Percentiles rank a stretch among this genome's conserved stretches.
Conservation (phyloP, 2,329 filamentous ascomycete genomes). For the Aphanoascus verrucosus region DNA sequence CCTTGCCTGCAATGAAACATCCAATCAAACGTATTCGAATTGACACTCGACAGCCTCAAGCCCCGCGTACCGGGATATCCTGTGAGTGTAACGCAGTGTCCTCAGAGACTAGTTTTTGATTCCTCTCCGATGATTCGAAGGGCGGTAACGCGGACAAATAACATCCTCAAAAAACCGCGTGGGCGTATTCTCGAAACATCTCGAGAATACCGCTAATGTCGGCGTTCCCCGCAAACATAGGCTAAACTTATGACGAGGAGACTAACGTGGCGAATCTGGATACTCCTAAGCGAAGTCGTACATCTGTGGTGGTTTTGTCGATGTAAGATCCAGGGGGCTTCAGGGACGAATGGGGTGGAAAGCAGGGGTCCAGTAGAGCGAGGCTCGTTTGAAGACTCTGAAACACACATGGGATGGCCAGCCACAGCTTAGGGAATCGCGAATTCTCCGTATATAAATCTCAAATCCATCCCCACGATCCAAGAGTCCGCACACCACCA, state of each 20-base stretch:
- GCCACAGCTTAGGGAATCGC: conserved; percentile 11
- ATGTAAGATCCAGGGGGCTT: conserved; percentile 40
- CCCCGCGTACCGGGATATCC: conserved; percentile 37
- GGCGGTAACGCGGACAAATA: conserved; percentile 73
- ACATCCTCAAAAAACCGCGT: conserved; percentile 89
- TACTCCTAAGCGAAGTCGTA: conserved; percentile 29
- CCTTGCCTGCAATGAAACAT: conserved; percentile 1
- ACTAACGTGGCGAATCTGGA: conserved; percentile 58
- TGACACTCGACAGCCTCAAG: conserved; percentile 21
- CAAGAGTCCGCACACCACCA: conserved; percentile 5
- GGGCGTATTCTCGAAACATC: conserved; percentile 23
- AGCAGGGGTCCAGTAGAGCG: conserved; percentile 31
- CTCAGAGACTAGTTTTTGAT: conserved; percentile 91
- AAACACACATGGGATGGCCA: conserved; percentile 41
- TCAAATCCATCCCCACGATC: background rate
- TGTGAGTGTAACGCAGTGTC: conserved; percentile 70
- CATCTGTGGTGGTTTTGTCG: conserved; percentile 44
- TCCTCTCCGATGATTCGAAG: conserved; percentile 52
- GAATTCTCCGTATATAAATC: background rate
- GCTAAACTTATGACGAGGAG: conserved; percentile 46
- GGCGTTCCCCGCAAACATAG: conserved; percentile 46
- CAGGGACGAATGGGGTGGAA: conserved; percentile 26
- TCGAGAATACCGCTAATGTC: conserved; percentile 30
- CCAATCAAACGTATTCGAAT: conserved; percentile 14
- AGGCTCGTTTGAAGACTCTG: conserved; percentile 31